A percentile compares a stretch with the other conserved stretches of the same genome.
Evolutionary conservation across 805 yeast species (phyloP).

Genomic region (Metschnikowia rubicola): DNA sequence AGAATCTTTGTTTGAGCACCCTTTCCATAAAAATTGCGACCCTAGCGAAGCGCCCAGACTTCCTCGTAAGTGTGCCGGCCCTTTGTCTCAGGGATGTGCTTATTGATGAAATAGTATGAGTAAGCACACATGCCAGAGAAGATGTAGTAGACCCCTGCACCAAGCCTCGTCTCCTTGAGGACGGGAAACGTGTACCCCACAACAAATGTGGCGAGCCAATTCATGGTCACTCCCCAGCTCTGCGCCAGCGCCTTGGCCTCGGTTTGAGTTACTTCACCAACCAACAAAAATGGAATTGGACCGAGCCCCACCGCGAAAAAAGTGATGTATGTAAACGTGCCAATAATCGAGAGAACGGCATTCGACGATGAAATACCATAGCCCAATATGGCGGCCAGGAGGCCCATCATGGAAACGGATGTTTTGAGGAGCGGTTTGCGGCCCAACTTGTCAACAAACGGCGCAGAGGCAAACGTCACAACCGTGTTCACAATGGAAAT

Average conservation of each 20-base stretch:
- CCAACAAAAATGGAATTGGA: constrained; percentile 88
- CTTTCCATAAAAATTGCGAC: no score
- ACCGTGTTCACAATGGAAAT: constrained; percentile 73
- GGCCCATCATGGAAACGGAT: constrained; percentile 68
- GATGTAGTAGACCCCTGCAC: constrained; percentile 73
- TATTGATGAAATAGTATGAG: constrained; percentile 47
- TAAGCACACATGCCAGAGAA: constrained; percentile 59
- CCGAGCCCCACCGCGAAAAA: constrained; percentile 92
- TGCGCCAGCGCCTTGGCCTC: constrained; percentile 85
- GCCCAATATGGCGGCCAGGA: constrained; percentile 61
- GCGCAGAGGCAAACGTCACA: constrained; percentile 71
- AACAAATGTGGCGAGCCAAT: constrained; percentile 86
- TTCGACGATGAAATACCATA: constrained; percentile 53
- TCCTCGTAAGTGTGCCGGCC: constrained; percentile 59
- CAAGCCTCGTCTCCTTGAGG: constrained; percentile 52
- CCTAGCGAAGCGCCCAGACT: constrained; percentile 49
- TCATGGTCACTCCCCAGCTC: constrained; percentile 85
- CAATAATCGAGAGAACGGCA: constrained; percentile 51
- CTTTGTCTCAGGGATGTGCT: constrained; percentile 70
- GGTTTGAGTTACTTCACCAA: constrained; percentile 83
- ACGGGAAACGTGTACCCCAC: constrained; percentile 82
- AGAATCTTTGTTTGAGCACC: no score
- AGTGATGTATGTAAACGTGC: constrained; percentile 71
- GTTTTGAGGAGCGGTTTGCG: constrained; percentile 66
- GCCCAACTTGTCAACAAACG: constrained; percentile 72